Conservation (phyloP, 148 eudicot species). For the Cornus controversa region DNA sequence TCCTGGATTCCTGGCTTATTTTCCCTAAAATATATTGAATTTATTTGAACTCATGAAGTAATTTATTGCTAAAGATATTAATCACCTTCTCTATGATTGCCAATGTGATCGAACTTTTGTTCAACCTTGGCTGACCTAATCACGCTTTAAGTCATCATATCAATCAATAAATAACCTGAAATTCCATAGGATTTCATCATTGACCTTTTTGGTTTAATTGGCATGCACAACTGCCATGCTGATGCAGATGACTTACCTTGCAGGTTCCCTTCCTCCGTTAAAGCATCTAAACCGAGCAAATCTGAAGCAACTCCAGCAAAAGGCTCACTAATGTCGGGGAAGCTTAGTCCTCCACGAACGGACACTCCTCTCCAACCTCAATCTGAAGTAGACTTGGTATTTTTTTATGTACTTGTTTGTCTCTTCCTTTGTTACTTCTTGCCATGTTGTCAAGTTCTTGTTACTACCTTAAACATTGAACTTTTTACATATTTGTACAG, state of each 20-base stretch:
- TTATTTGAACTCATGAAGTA: not conserved
- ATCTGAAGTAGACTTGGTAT: conserved; percentile 44
- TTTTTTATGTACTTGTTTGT: not conserved
- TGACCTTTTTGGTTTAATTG: not conserved
- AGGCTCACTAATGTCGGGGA: conserved; percentile 41
- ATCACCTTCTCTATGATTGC: not conserved
- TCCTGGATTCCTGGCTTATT: conserved; percentile 1
- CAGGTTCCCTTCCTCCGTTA: conserved; percentile 68
- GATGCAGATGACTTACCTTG: conserved; percentile 13
- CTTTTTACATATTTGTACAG: conserved; percentile 35
- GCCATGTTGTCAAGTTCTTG: not conserved
- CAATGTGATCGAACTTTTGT: not conserved
- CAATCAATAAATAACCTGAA: not conserved
- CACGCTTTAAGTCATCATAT: not conserved
- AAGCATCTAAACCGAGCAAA: conserved; percentile 45
- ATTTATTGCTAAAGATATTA: not conserved
- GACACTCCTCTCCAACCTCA: conserved; percentile 41
- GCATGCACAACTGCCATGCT: not conserved
- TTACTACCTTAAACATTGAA: not conserved
- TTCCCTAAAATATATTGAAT: not conserved
- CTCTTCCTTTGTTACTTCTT: not conserved
- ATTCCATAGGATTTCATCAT: not conserved
- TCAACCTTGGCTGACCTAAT: not conserved
- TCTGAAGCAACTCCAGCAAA: conserved; percentile 56
- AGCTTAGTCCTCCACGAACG: conserved; percentile 40